Percentiles rank a stretch among this genome's conserved stretches.
Evolutionary conservation across 208 protist genomes (phyloP).

Genomic region (Naegleria fowleri): DNA sequence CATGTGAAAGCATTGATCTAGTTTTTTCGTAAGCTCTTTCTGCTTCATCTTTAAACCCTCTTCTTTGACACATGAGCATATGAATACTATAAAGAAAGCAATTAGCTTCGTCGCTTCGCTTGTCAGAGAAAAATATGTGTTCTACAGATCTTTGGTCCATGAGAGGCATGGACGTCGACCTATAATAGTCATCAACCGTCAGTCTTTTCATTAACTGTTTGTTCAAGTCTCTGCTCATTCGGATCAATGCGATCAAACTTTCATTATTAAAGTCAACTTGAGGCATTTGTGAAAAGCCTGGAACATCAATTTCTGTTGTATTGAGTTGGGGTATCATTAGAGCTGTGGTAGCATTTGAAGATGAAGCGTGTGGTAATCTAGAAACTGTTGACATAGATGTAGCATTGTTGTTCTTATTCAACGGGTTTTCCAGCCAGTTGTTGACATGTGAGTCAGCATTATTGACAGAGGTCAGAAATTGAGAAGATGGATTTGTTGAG

Average conservation of each 20-base stretch:
- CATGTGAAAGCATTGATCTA: not conserved
- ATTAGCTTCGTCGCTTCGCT: not conserved
- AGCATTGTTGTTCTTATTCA: too few species aligned
- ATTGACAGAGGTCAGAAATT: too few species aligned
- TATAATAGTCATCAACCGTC: conserved; percentile 12
- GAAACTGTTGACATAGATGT: too few species aligned
- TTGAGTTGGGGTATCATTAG: not conserved
- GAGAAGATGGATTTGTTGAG: too few species aligned
- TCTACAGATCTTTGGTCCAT: not conserved
- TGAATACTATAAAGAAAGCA: not conserved
- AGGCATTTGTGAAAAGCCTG: not conserved
- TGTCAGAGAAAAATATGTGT: not conserved
- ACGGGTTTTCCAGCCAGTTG: too few species aligned
- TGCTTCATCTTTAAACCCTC: not conserved
- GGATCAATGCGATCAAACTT: not conserved
- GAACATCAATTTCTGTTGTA: not conserved
- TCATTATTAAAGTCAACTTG: conserved; percentile 10
- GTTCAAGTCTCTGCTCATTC: conserved; percentile 5
- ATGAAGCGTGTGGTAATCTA: not conserved
- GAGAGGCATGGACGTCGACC: not conserved
- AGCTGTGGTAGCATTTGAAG: not conserved
- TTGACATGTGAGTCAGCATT: too few species aligned
- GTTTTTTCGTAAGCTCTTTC: conserved; percentile 5
- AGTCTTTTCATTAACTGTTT: conserved; percentile 10
- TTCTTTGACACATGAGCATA: conserved; percentile 12